These are phyloP conservation scores for Candida bentonensis DNA, from an alignment of 805 yeast species.

Conservation along the genomic window DNA sequence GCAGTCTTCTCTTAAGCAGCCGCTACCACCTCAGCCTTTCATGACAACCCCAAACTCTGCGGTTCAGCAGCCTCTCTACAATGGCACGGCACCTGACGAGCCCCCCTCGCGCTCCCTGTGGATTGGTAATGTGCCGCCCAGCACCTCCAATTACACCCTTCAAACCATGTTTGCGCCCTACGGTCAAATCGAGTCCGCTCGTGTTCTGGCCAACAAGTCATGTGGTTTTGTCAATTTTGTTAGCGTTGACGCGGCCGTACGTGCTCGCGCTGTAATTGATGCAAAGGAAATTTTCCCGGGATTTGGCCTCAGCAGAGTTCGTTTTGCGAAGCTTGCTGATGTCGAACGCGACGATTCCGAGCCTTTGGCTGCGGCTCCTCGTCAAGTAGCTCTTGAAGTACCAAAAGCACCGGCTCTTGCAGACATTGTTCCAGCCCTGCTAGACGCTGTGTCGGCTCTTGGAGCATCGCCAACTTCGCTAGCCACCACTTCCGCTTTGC, in stretches of 20 bases:
- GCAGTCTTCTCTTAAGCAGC: not conserved
- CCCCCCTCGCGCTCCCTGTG: conserved; percentile 41
- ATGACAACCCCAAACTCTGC: not conserved
- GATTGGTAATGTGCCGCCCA: conserved; percentile 65
- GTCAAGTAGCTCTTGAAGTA: conserved; percentile 18
- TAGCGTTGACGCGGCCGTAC: conserved; percentile 59
- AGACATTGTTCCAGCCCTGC: conserved; percentile 19
- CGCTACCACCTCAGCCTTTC: not conserved
- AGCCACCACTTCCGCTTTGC: conserved; percentile 15
- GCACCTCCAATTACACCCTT: conserved; percentile 39
- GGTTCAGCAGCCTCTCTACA: not conserved
- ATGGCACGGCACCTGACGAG: not conserved
- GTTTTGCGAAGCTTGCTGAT: conserved; percentile 61
- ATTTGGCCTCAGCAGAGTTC: conserved; percentile 53
- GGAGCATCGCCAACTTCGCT: conserved; percentile 20
- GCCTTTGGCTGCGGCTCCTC: conserved; percentile 2
- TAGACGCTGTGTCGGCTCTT: conserved; percentile 18
- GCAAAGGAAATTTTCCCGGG: conserved; percentile 79
- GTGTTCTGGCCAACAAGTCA: conserved; percentile 34
- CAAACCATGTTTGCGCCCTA: conserved; percentile 46
- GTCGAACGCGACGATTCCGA: conserved; percentile 8
- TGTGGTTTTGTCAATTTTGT: conserved; percentile 61
- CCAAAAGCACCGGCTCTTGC: conserved; percentile 9
- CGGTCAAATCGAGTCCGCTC: conserved; percentile 47
- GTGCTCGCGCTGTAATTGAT: conserved; percentile 62